phyloP scores from a whole-genome alignment of 1,139 yeast species.

The Sugiyamaella neomexicana region DNA sequence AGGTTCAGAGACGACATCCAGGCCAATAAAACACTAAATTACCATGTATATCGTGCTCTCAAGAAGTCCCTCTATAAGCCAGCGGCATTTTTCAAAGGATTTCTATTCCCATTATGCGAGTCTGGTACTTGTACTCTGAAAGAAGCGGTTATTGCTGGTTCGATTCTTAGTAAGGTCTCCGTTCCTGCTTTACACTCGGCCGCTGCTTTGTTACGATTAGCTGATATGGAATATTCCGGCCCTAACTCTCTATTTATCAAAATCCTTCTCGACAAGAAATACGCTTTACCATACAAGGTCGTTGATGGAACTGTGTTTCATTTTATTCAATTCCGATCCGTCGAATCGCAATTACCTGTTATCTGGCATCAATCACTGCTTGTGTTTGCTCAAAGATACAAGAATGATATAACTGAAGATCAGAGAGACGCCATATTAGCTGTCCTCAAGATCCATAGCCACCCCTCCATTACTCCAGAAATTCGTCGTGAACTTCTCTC shows the following conservation, averaged over 20 bases:
- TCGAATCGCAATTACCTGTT: slow-evolving; percentile 73
- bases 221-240: slow-evolving; percentile 83
- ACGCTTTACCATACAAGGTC: slow-evolving; percentile 95
- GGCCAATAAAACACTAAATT: slow-evolving; percentile 64
- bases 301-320: slow-evolving; percentile 94
- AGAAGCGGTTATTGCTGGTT: slow-evolving; percentile 95
- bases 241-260: slow-evolving; percentile 89
- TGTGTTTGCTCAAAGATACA: slow-evolving; percentile 92
- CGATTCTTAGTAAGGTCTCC: slow-evolving; percentile 84
- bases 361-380: slow-evolving; percentile 97
- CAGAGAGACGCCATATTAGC: slow-evolving; percentile 92
- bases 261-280: slow-evolving; percentile 86
- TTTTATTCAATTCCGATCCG: slow-evolving; percentile 72
- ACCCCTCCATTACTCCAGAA: slow-evolving; percentile 87
- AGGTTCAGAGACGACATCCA: slow-evolving; percentile 83
- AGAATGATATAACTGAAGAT: slow-evolving; percentile 95
- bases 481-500: slow-evolving; percentile 90
- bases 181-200: slow-evolving; percentile 95
- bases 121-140: slow-evolving; percentile 68
- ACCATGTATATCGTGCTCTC: slow-evolving; percentile 87
- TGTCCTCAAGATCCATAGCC: slow-evolving; percentile 86
- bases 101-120: slow-evolving; percentile 84
- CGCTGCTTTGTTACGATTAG: slow-evolving; percentile 83
- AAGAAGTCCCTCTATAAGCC: slow-evolving; percentile 95
- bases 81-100: slow-evolving; percentile 96